These are phyloP conservation scores for Senna tora DNA, from an alignment of 306 rosid genomes.

Conservation along the genomic window DNA sequence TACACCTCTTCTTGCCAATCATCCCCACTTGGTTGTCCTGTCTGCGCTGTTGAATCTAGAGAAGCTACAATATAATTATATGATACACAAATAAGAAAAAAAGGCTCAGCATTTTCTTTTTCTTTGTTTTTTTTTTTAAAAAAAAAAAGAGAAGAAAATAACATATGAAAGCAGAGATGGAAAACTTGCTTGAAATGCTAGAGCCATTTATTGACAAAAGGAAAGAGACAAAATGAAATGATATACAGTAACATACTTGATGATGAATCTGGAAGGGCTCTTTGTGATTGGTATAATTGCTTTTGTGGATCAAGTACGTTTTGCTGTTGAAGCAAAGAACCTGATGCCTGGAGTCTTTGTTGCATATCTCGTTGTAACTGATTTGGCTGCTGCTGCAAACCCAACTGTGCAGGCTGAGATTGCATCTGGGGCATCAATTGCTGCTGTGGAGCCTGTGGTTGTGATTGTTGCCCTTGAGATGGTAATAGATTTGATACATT, in stretches of 20 bases:
- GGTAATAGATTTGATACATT: constrained; percentile 59
- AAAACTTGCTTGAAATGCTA: neutral
- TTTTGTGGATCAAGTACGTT: constrained; percentile 80
- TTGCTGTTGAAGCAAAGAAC: constrained; percentile 74
- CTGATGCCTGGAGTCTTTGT: constrained; percentile 75
- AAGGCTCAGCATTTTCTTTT: constrained; percentile 20
- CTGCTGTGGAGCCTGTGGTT: constrained; percentile 70
- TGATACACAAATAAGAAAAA: constrained; percentile 28
- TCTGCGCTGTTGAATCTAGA: constrained; percentile 75
- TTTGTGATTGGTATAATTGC: constrained; percentile 78
- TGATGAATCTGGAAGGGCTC: constrained; percentile 76
- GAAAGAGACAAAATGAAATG: constrained; percentile 28
- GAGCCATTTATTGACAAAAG: constrained; percentile 26
- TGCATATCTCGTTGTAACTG: constrained; percentile 74
- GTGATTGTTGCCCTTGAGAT: constrained; percentile 72
- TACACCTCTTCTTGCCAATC: constrained; percentile 85
- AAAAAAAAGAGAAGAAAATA: too few relatives aligned
- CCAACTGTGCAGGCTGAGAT: constrained; percentile 72
- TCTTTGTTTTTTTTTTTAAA: neutral
- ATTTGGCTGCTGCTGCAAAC: constrained; percentile 78
- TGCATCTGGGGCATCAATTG: constrained; percentile 77
- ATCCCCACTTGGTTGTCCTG: constrained; percentile 67
- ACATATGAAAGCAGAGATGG: neutral
- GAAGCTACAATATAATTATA: constrained; percentile 55
- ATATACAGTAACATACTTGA: constrained; percentile 58